Percentiles rank a stretch among this genome's conserved stretches.
Conservation (phyloP, 106 monocot species). For the Phalaenopsis aphrodite region DNA sequence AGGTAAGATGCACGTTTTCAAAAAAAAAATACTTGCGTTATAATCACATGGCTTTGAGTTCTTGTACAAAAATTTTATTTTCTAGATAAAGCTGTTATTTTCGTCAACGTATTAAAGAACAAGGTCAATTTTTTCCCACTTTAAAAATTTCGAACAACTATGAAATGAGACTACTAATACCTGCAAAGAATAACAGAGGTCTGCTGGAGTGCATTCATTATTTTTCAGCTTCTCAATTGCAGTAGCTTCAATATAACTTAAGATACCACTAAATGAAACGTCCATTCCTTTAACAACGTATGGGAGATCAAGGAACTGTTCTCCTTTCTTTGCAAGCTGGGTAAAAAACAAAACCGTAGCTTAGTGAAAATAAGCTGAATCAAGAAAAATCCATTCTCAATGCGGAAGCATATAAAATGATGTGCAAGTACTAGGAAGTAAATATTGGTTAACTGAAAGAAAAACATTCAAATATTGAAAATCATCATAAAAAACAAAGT, state of each 20-base stretch:
- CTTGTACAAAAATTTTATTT: too few species aligned
- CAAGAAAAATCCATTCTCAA: background rate
- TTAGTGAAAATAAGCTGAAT: background rate
- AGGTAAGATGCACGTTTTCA: too few species aligned
- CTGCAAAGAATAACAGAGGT: conserved; percentile 97
- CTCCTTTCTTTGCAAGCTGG: conserved; percentile 92
- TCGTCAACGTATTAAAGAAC: background rate
- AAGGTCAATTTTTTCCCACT: background rate
- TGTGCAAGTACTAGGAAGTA: background rate
- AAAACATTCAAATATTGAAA: background rate
- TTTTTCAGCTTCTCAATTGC: conserved; percentile 81
- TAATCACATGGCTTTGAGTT: too few species aligned
- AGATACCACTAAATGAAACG: conserved; percentile 93
- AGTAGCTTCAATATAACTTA: conserved; percentile 96
- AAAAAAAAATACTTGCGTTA: too few species aligned
- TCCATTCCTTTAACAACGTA: conserved; percentile 99
- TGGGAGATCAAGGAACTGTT: conserved; percentile 82
- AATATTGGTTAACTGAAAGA: background rate
- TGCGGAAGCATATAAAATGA: background rate
- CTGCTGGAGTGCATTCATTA: conserved; percentile 90
- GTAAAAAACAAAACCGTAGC: conserved; percentile 4
- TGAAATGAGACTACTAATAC: conserved; percentile 18
- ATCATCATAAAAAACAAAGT: too few species aligned
- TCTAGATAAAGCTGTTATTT: too few species aligned
- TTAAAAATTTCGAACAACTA: background rate